Base-by-base conservation (phyloP, 345 rosid species). In the Lumnitzera racemosa region DNA sequence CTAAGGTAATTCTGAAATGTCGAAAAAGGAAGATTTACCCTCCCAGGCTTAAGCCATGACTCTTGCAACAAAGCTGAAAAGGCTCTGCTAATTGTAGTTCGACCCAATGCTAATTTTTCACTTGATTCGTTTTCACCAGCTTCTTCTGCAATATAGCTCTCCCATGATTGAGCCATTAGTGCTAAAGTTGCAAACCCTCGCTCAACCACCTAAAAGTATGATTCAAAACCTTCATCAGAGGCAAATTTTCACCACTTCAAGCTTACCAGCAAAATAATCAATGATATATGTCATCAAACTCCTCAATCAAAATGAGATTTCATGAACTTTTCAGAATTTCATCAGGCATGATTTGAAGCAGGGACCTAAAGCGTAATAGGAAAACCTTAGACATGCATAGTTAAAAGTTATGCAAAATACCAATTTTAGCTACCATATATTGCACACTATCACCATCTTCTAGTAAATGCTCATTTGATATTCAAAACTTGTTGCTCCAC, bases 51-150 rank as follows among this genome's bases (percentile, higher is more conserved):
- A 71, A 85, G 81, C 95, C 95, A 90, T 54, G 95, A 74, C 55
- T 73, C 87, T 71, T 87, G 88, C 79, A 90, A 63, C n/a, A 90
- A 78, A 51, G 71, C 70, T 60, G 97, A 80, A 65, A 87, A 74
- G 71, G 87, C 71, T 74, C 77, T 87, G 64, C 80, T 78, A 62
- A 83, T 81, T 71, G 77, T 63, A 79, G 76, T 77, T 70, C 69
- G 81, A 72, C 91, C 81, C 61, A 74, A 71, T 62, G 58, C 68
- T 79, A 79, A 72, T 74, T 73, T 83, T 68, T 74, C 71, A 68
- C 58, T 63, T 53, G 79, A 76, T 63, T 73, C 75, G 62, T 61
- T 60, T 62, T 65, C 76, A 67, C 72, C 84, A 65, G 56, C 67
- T 53, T 71, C 85, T 77, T 76, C 91, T 58, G 72, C 82, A 65